A percentile compares a stretch with the other conserved stretches of the same genome.
Evolutionary conservation across 768 basidiomycete genomes (phyloP).

Genomic region (Russula lepida): DNA sequence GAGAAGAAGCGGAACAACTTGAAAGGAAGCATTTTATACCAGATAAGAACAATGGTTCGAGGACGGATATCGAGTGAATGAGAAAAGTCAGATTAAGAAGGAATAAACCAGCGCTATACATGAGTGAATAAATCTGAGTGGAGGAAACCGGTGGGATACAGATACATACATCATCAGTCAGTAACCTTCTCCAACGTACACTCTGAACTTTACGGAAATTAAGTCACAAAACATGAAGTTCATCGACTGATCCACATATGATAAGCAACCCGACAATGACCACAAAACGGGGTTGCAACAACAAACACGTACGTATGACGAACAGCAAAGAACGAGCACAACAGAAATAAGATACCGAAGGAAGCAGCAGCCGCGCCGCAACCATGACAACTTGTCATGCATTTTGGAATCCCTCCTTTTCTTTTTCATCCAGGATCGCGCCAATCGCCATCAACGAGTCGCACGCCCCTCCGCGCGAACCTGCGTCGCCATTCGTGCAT

Average conservation of each 20-base stretch:
- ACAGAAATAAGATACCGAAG: background rate
- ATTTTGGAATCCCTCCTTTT: background rate
- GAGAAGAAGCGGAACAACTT: no score
- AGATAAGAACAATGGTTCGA: no score
- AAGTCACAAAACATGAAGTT: background rate
- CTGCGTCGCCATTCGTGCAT: conserved; percentile 67
- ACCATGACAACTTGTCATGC: background rate
- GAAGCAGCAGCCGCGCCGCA: background rate
- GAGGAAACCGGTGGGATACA: no score
- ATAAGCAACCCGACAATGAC: background rate
- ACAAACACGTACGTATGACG: background rate
- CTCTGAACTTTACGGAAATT: background rate
- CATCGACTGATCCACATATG: background rate
- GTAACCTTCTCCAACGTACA: no score
- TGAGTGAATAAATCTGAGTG: no score
- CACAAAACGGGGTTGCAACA: background rate
- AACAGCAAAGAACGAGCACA: background rate
- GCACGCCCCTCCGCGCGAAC: conserved; percentile 47
- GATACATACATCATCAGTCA: no score
- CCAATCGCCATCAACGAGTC: conserved; percentile 69
- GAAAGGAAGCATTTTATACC: no score
- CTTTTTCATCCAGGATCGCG: conserved; percentile 27
- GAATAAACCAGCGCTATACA: no score
- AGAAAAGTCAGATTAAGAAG: no score
- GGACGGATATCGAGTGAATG: no score